phyloP scores from a whole-genome alignment of 169 alveolate genomes.

The Condylostoma magnum region DNA sequence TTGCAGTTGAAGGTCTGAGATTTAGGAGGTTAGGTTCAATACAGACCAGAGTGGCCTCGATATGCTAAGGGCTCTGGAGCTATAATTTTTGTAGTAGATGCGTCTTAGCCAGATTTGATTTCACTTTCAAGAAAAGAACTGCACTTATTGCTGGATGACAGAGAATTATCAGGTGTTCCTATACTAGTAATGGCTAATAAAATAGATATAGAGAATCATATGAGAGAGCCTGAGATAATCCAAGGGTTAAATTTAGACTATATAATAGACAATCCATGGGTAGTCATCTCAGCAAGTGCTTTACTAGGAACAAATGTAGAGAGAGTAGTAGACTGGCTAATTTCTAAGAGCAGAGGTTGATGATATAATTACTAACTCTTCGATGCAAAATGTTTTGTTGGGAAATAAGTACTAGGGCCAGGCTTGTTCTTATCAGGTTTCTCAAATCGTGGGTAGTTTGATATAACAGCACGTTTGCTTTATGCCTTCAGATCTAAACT shows the following conservation, averaged over 20 bases:
- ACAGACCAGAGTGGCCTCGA: slow-evolving; percentile 71
- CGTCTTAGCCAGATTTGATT: slow-evolving; percentile 49
- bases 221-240: slow-evolving; percentile 58
- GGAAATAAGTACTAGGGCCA: too few species aligned
- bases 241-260: slow-evolving; percentile 74
- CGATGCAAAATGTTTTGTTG: too few species aligned
- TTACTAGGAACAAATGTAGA: slow-evolving; percentile 59
- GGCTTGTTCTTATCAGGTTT: too few species aligned
- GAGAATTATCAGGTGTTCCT: slow-evolving; percentile 60
- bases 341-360: slow-evolving; percentile 39
- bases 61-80: slow-evolving; percentile 69
- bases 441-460: too few species aligned
- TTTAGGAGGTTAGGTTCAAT: slow-evolving; percentile 72
- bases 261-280: slow-evolving; percentile 64
- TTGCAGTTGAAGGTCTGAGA: slow-evolving; percentile 73
- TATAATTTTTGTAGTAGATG: slow-evolving; percentile 64
- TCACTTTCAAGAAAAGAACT: slow-evolving; percentile 57
- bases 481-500: too few species aligned
- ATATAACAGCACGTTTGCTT: too few species aligned
- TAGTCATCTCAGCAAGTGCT: slow-evolving; percentile 63
- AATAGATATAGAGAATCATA: slow-evolving; percentile 68
- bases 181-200: slow-evolving; percentile 64
- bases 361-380: too few species aligned
- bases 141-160: slow-evolving; percentile 57
- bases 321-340: slow-evolving; percentile 67